phyloP scores from a whole-genome alignment of 768 basidiomycete genomes.

The Lanmaoa rubissima region DNA sequence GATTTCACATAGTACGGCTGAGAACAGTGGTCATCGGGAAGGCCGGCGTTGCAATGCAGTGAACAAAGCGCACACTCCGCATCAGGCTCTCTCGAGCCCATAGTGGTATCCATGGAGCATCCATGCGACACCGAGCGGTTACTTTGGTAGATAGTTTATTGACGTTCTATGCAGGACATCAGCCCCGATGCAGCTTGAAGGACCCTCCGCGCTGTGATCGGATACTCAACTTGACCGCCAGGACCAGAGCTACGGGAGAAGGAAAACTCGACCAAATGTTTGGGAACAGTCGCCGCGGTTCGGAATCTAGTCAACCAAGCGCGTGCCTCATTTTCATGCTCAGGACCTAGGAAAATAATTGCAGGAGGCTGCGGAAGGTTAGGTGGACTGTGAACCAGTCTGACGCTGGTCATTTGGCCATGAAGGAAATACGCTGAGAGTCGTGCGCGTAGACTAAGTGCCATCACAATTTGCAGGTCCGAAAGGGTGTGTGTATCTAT shows the following conservation, averaged over 20 bases:
- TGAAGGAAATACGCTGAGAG: background rate
- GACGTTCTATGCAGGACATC: conserved; percentile 56
- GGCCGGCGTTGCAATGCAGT: background rate
- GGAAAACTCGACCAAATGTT: conserved; percentile 53
- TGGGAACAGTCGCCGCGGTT: conserved; percentile 41
- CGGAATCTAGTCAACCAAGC: conserved; percentile 53
- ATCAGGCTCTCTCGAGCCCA: conserved; percentile 57
- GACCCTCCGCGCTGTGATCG: background rate
- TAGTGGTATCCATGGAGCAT: conserved; percentile 62
- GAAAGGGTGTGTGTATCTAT: too few species aligned
- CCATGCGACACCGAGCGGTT: conserved; percentile 56
- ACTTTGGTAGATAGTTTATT: conserved; percentile 90
- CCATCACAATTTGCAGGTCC: too few species aligned
- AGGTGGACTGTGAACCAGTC: conserved; percentile 30
- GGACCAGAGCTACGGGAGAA: conserved; percentile 84
- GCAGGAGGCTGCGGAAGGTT: conserved; percentile 45
- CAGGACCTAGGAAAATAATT: conserved; percentile 33
- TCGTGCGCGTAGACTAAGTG: background rate
- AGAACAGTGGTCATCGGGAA: background rate
- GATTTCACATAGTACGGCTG: conserved; percentile 71
- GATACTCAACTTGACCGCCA: conserved; percentile 66
- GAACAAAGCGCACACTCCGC: conserved; percentile 42
- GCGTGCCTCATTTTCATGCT: conserved; percentile 48
- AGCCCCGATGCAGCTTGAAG: background rate
- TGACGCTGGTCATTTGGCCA: background rate